Base-by-base conservation (phyloP, 345 rosid species). In the Populus tremula region DNA sequence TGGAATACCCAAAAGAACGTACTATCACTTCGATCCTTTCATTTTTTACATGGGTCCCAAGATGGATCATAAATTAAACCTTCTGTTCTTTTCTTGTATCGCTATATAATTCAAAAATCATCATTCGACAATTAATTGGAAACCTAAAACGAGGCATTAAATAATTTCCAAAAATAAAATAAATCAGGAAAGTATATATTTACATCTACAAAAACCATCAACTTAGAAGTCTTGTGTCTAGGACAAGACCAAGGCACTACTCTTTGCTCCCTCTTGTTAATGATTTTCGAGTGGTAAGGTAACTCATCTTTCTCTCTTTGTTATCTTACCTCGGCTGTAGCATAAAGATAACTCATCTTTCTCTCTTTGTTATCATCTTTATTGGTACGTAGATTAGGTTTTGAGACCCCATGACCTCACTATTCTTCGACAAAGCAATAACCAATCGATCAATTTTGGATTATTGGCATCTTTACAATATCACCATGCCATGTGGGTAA, bases 301-400 rank as follows among this genome's bases (percentile, higher is more conserved):
- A 56, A 21, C 62, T 2, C n/a, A 23, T n/a, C 27, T 13, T 38
- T 6, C 18, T 2, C 62, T 56, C 62, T 49, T 45, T 33, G 35
- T 33, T 9, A 56, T 56, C 63, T n/a, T n/a, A 9, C 23, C 16
- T 59, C 63, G 3, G n/a, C 63, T 10, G n/a, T 59, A 9, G 6
- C 63, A 23, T 21, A 73, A 73, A 61, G 38, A 61, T 1, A 5
- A 20, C 45, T 67, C 39, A 59, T 41, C 74, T 70, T 69, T 77
- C 29, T 29, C n/a, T 2, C 62, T 21, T 6, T 35, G 18, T 2
- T 36, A 7, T 2, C 67, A 67, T 56, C 63, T 65, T 75, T 72
- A 70, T 59, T 47, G 86, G 84, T 65, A 75, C 77, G 77, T 56
- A 41, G 68, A 78, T 78, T 86, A 74, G 88, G 87, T 86, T 59